Evolutionary conservation across 805 yeast genomes (phyloP), one percentile per base, ranked within the genome.

Genomic region (Maudiozyma bulderi): DNA sequence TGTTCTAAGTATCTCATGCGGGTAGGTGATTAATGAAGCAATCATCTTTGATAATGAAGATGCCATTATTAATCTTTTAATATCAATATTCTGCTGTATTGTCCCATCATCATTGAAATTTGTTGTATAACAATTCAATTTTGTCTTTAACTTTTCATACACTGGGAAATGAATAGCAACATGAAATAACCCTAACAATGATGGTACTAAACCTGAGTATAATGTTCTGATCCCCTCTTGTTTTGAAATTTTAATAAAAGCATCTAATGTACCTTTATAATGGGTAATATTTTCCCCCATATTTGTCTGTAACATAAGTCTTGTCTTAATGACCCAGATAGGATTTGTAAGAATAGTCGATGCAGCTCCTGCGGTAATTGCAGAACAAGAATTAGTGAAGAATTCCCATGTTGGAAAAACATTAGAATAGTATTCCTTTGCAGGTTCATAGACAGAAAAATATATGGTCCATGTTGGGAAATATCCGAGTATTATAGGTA

Each of bases 391-490:
- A 68, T 73, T 70, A 50, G 77, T 52, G 43, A 69, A 37, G 56
- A 67, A 68, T 39, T 66, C 73, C 44, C 59, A 59, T 48, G 64
- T 41, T 13, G 66, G 54, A 42, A 75, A 66, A 29, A 73, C 52
- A 2, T 50, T 51, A 1, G 84, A 81, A 57, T 77, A 78, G 45
- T 73, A 61, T 43, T 66, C 59, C 62, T 89, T 90, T 30, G 89
- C 82, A 49, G 76, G 70, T 61, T 91, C 98, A 65, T 93, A 93
- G 33, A 89, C 85, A 7, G 91, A 77, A 68, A 93, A 93, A 64
- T 93, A 93, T 44, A 93, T 86, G 74, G 89, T 89, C 99, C 99
- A 93, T 0, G 97, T 88, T 13, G 99, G 99, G 58, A 93, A 81
- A 66, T 93, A 93, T 0, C 99, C 99, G 46, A 91, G 67, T 1